Base-by-base conservation (phyloP, 768 basidiomycete genomes). In the Porphyrellus cyaneotinctus region DNA sequence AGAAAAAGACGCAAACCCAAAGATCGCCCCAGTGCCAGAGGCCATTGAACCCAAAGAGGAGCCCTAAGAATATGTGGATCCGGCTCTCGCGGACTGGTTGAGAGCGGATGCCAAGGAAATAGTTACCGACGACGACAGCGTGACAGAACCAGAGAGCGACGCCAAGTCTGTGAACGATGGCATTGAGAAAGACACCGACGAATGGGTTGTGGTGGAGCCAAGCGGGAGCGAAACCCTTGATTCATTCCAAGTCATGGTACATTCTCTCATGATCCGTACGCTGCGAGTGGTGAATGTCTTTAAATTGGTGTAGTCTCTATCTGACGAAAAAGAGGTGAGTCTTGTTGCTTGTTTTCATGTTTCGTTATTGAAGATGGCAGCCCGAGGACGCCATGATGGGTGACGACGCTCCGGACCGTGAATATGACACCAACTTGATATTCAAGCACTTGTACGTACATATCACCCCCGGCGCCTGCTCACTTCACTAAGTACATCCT, bases 361-460 rank as follows among this genome's bases (percentile, higher is more conserved):
- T 24, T 31, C 12, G 18, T 42, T 23, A 9, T 47, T 55, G 35
- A 57, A 20, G 10, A 42, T 20, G 17, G 41, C 18, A 64, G 63
- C 20, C 46, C 9, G 51, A 60, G 46, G 76, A 78, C 54, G 72
- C 75, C 18, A 75, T 68, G 18, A 93, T 94, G 89, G 91, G 89
- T n/a, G n/a, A n/a, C 13, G 89, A 90, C 61, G 77, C 72, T 26
- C 76, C 81, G 0, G 88, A 82, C 2, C 84, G 80, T 76, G 83
- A 87, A 57, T 95, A 95, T 53, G 91, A 95, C 67, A 75, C 82
- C 41, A 80, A 83, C 22, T 70, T 74, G 56, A 90, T 95, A 47
- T 95, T 97, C 72, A 83, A 69, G 59, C 91, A 97, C 71, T 68
- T 95, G 88, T 91, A 56, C 53, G 86, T 74, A 3, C 4, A 8